Conservation (phyloP, 2,329 filamentous ascomycete species). For the Chaetothyriales sp. region DNA sequence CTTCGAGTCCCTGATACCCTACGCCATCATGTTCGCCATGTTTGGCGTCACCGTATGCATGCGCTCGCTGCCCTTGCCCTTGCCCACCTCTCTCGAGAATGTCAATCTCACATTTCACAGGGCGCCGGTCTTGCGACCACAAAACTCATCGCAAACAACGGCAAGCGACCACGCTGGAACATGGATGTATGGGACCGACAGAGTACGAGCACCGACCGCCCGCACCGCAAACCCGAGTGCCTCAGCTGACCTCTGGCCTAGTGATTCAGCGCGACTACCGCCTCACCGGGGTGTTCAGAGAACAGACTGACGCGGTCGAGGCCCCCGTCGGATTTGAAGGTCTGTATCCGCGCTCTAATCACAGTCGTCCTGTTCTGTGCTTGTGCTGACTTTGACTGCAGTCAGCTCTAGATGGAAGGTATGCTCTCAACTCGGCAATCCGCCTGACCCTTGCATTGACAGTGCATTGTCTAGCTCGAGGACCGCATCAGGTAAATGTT, state of each 20-base stretch:
- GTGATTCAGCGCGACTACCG: conserved; percentile 55
- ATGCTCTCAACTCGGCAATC: conserved; percentile 10
- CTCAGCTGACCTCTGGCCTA: conserved; percentile 22
- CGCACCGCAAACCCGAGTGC: not conserved
- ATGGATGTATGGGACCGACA: conserved; percentile 54
- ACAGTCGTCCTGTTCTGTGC: not conserved
- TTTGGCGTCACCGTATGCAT: conserved; percentile 32
- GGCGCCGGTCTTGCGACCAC: conserved; percentile 45
- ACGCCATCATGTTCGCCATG: conserved; percentile 45
- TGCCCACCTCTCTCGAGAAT: conserved; percentile 4
- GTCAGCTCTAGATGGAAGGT: conserved; percentile 57
- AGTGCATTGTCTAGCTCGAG: not conserved
- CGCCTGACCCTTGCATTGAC: not conserved
- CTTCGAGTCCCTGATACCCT: conserved; percentile 52
- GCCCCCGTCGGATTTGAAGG: conserved; percentile 49
- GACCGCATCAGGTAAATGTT: not conserved
- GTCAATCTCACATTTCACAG: conserved; percentile 6
- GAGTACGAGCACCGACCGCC: conserved; percentile 33
- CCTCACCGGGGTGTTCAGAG: conserved; percentile 47
- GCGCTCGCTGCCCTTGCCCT: conserved; percentile 2
- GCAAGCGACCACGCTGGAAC: conserved; percentile 47
- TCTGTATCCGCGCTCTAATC: conserved; percentile 1
- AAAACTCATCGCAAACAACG: conserved; percentile 48
- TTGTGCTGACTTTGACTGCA: conserved; percentile 10
- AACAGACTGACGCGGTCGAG: conserved; percentile 45